Evolutionary conservation across 164 flowering plant species (phyloP).

Genomic region (Tetracentron sinense): DNA sequence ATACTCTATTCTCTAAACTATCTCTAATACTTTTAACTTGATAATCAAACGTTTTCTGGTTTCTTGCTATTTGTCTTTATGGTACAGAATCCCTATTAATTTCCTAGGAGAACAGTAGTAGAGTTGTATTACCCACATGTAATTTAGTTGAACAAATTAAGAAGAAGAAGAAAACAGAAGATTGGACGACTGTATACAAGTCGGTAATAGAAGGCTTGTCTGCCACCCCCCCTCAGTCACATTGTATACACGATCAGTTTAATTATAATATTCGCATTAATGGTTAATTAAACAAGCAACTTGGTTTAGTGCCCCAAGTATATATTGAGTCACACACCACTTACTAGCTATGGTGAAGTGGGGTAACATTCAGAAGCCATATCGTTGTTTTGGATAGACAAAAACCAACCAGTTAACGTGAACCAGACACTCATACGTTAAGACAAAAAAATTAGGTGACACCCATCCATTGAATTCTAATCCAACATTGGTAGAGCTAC

Average conservation of each 20-base stretch:
- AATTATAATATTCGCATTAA: not conserved
- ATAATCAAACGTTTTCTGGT: too few species aligned
- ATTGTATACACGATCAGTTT: not conserved
- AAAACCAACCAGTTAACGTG: not conserved
- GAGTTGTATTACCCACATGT: not conserved
- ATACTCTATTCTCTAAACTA: too few species aligned
- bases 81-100: not conserved
- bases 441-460: conserved; percentile 2
- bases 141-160: not conserved
- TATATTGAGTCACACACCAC: conserved; percentile 6
- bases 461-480: conserved; percentile 2
- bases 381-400: not conserved
- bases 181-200: too few species aligned
- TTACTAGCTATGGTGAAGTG: too few species aligned
- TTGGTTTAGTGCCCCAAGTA: not conserved
- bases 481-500: not conserved
- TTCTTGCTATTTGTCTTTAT: not conserved
- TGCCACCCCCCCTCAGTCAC: not conserved
- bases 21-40: too few species aligned
- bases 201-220: not conserved
- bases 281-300: not conserved
- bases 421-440: not conserved
- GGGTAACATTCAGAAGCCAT: too few species aligned
- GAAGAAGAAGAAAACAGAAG: not conserved
- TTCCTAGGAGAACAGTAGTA: not conserved